phyloP scores from a whole-genome alignment of 169 alveolate genomes.

The Cryptosporidium sp. region DNA sequence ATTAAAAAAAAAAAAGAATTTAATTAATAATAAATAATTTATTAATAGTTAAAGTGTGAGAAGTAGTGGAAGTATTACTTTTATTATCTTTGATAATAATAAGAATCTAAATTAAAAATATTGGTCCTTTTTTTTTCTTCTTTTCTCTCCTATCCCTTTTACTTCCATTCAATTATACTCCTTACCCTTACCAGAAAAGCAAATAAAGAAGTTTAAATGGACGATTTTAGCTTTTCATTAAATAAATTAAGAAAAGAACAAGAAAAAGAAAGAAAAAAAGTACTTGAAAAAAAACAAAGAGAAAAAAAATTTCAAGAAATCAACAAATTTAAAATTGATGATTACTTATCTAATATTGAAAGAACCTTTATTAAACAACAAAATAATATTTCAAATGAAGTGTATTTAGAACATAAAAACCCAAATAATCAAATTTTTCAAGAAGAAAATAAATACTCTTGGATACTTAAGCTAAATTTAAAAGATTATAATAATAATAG shows the following conservation, averaged over 20 bases:
- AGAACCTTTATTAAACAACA: constrained; percentile 38
- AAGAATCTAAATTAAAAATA: too few relatives aligned
- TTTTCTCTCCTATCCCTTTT: too few relatives aligned
- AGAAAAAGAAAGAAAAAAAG: constrained; percentile 7
- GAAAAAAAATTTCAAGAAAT: neutral
- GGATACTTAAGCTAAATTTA: constrained; percentile 36
- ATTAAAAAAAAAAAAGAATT: too few relatives aligned
- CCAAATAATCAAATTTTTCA: neutral
- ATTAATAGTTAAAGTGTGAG: neutral
- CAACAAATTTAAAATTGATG: neutral
- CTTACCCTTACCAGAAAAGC: too few relatives aligned
- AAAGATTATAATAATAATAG: neutral
- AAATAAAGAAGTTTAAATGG: neutral
- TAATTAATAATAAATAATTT: too few relatives aligned
- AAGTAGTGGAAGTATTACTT: neutral
- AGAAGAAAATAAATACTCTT: neutral
- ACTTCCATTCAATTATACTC: too few relatives aligned
- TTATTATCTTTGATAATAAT: too few relatives aligned
- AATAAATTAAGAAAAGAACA: neutral
- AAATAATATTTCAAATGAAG: neutral
- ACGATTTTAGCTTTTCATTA: neutral
- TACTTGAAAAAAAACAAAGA: neutral
- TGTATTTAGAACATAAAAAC: neutral
- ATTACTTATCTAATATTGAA: constrained; percentile 43
- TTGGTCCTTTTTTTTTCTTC: too few relatives aligned